These are phyloP conservation scores for Aspergillus novofumigatus DNA, from an alignment of 2,329 filamentous ascomycete genomes.

Conservation along the genomic window DNA sequence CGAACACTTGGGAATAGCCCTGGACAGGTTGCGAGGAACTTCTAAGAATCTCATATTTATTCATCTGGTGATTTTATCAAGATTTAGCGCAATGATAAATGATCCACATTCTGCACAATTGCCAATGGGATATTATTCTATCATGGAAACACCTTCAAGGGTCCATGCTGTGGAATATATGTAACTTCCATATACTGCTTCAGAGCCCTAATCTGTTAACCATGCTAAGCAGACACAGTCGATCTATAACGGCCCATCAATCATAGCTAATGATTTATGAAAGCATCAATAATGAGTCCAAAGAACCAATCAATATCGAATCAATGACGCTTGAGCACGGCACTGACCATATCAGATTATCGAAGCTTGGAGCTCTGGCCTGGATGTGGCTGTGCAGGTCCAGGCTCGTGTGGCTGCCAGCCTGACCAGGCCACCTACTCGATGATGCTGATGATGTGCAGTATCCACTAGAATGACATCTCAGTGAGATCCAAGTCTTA, in stretches of 20 bases:
- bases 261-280: background rate
- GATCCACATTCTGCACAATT: too few species aligned
- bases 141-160: too few species aligned
- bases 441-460: background rate
- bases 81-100: too few species aligned
- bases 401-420: background rate
- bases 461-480: background rate
- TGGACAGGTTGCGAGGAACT: background rate
- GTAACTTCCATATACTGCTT: background rate
- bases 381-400: background rate
- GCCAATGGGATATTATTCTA: too few species aligned
- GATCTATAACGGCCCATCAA: background rate
- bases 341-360: background rate
- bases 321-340: background rate
- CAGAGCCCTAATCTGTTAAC: background rate
- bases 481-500: background rate
- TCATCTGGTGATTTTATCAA: too few species aligned
- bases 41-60: background rate
- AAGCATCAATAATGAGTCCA: background rate
- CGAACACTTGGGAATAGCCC: background rate
- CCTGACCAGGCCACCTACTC: background rate
- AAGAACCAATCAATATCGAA: background rate
- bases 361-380: background rate
- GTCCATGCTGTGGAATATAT: background rate
- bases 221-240: background rate